Evolutionary conservation across 768 basidiomycete species (phyloP), one percentile per base, ranked within the genome.

Genomic region (Russula lepida): DNA sequence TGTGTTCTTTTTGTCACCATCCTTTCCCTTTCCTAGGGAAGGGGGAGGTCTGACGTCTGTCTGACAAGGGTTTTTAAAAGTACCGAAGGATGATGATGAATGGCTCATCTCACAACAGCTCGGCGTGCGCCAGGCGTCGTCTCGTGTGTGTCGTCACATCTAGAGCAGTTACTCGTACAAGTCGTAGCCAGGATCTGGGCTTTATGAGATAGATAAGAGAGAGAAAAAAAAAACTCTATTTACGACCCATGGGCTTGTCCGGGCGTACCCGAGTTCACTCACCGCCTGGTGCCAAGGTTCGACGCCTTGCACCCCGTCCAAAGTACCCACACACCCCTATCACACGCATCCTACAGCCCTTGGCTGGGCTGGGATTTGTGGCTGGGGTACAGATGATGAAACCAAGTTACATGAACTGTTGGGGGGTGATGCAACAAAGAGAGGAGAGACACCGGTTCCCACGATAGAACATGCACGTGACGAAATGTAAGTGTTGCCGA

Each of bases 71-170:
- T 6, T 19, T 19, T 21, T 43, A 55, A 55, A 55, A 32, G 41
- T 13, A 4, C 54, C 54, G 54, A 54, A 13, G 2, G 39, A 11
- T 30, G 19, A 11, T n/a, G n/a, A n/a, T n/a, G n/a, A n/a, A n/a
- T n/a, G n/a, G n/a, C n/a, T n/a, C n/a, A n/a, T n/a, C 12, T n/a
- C 25, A 30, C 39, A 19, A 37, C 35, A 35, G 35, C 35, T 35
- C 15, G 13, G 17, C 23, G 27, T 39, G 11, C 39, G 27, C 53
- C 51, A 25, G 37, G 51, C 39, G 52, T 53, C 35, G 15, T 2
- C n/a, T n/a, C n/a, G 6, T 15, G 15, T 37, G 51, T 54, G 53
- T 54, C 54, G 54, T 55, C 54, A 55, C 41, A n/a, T 28, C 54
- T 21, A 54, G 37, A 23, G 37, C 53, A n/a, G 25, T 19, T 23